phyloP scores from a whole-genome alignment of 1,284 basidiomycete species.

The Trichosporon asahii region DNA sequence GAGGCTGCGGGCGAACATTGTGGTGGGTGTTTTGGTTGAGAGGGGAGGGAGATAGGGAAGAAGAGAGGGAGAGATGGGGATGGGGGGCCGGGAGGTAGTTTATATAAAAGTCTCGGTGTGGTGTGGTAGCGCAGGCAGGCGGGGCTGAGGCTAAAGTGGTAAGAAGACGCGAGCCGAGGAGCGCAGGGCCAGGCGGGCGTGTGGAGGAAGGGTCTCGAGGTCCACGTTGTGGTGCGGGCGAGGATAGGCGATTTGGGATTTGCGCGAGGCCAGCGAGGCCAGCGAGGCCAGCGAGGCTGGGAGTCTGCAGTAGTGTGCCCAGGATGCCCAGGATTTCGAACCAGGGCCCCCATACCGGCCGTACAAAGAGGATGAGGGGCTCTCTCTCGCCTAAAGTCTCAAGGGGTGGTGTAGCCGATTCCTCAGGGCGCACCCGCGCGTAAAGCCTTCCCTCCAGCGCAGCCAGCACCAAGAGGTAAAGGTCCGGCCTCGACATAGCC shows the following conservation, averaged over 20 bases:
- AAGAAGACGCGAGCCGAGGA: neutral
- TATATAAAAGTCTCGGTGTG: conserved; percentile 7
- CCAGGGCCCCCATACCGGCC: neutral
- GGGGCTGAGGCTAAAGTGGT: neutral
- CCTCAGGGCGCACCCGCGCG: neutral
- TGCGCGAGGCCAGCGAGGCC: neutral
- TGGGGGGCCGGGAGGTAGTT: neutral
- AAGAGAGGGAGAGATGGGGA: neutral
- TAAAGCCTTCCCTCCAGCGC: no score
- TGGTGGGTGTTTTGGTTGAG: conserved; percentile 12
- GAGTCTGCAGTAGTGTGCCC: no score
- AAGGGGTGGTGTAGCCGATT: neutral
- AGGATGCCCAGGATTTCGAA: neutral
- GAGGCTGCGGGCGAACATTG: conserved; percentile 24
- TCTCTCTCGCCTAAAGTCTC: conserved; percentile 1
- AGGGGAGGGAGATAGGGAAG: conserved; percentile 1
- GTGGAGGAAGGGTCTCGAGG: neutral
- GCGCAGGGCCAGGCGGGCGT: neutral
- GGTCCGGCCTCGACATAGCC: conserved; percentile 7
- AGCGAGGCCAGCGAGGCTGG: neutral
- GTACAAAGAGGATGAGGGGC: neutral
- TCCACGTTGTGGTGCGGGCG: neutral
- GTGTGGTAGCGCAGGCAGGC: neutral
- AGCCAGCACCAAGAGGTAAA: neutral
- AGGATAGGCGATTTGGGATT: neutral